These are phyloP conservation scores for Pleurotus djamor DNA, from an alignment of 768 basidiomycete species.

Conservation along the genomic window DNA sequence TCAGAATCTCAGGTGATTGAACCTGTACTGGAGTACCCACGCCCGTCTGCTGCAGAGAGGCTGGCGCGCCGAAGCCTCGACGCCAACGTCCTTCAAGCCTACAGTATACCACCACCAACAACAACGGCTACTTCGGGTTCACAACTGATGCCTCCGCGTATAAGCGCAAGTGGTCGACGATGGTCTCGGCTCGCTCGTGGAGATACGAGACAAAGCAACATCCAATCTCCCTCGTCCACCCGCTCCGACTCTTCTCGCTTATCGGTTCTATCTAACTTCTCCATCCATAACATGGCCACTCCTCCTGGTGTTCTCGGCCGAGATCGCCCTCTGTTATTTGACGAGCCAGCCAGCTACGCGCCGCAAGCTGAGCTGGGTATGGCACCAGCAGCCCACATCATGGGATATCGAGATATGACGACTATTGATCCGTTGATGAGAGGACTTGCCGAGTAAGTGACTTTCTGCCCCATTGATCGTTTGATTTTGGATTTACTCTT, in stretches of 20 bases:
- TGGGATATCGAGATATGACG: neutral
- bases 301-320: slow-evolving; percentile 26
- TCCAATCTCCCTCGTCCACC: slow-evolving; percentile 20
- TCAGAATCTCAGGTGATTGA: neutral
- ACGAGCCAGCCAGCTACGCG: slow-evolving; percentile 35
- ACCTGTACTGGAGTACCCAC: slow-evolving; percentile 3
- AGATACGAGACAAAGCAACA: slow-evolving; percentile 16
- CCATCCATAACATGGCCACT: slow-evolving; percentile 34
- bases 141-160: neutral
- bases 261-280: slow-evolving; percentile 38
- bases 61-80: slow-evolving; percentile 8
- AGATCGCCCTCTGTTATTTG: slow-evolving; percentile 34
- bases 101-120: neutral
- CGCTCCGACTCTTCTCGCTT: slow-evolving; percentile 25
- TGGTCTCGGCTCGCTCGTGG: slow-evolving; percentile 8
- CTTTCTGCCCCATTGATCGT: too few species aligned
- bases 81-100: neutral
- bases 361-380: slow-evolving; percentile 4
- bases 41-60: neutral
- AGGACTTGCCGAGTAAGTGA: neutral
- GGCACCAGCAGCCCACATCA: neutral
- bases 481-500: neutral
- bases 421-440: neutral
- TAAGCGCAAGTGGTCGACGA: neutral
- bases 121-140: slow-evolving; percentile 1